Conservation (phyloP, 352 stramenopile species). For the Globisporangium paddicum region DNA sequence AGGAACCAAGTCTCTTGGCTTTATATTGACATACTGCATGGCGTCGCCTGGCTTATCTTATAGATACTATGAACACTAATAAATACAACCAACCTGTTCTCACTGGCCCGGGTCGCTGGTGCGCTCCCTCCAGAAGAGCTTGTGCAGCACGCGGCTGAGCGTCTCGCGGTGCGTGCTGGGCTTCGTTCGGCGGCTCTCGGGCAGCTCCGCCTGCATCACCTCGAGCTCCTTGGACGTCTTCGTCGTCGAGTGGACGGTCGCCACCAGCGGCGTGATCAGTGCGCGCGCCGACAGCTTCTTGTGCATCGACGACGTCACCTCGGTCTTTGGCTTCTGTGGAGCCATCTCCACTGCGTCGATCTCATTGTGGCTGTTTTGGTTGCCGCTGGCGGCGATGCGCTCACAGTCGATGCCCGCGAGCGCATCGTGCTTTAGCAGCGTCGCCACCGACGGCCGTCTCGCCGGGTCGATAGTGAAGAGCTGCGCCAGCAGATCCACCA, state of each 20-base stretch:
- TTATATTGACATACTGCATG: too few species aligned
- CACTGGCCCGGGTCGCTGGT: neutral
- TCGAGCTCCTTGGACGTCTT: constrained; percentile 10
- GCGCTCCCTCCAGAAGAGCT: constrained; percentile 8
- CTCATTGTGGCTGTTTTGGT: neutral
- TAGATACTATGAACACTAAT: constrained; percentile 7
- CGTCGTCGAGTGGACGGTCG: constrained; percentile 3
- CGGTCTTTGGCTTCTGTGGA: neutral
- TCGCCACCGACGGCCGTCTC: constrained; percentile 32
- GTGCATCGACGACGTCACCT: neutral
- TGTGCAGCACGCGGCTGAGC: constrained; percentile 5
- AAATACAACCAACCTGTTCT: constrained; percentile 7
- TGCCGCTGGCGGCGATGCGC: neutral
- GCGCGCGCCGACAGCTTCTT: neutral
- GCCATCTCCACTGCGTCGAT: neutral
- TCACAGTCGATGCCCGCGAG: constrained; percentile 9
- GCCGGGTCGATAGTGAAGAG: constrained; percentile 49
- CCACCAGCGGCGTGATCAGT: constrained; percentile 2
- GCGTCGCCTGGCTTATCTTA: too few species aligned
- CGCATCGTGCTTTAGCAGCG: constrained; percentile 38
- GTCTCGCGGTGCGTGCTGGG: constrained; percentile 1
- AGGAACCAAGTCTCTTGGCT: too few species aligned
- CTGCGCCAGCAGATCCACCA: constrained; percentile 49
- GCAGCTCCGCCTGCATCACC: constrained; percentile 8
- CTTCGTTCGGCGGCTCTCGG: neutral